phyloP scores from a whole-genome alignment of 2,329 filamentous ascomycete genomes.

The Didymella pinodella region DNA sequence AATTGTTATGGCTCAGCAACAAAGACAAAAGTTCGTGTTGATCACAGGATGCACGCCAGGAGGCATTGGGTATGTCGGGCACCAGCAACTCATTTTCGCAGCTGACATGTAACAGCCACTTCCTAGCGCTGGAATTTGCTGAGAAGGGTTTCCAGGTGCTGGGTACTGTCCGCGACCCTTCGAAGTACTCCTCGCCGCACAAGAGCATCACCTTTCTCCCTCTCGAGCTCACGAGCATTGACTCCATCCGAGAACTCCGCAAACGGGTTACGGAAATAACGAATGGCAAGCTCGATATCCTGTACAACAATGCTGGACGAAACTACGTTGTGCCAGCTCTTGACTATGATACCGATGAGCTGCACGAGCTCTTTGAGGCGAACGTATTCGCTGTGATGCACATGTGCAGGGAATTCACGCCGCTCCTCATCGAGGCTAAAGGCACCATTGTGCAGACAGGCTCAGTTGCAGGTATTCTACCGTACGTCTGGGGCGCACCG shows the following conservation, averaged over 20 bases:
- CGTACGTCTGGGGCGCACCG: conserved; percentile 45
- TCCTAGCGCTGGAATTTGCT: conserved; percentile 65
- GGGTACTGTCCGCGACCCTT: conserved; percentile 63
- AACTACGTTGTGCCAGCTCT: conserved; percentile 67
- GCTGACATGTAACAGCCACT: conserved; percentile 47
- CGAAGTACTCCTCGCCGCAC: conserved; percentile 58
- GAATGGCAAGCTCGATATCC: conserved; percentile 60
- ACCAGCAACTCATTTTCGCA: not conserved
- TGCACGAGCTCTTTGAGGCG: conserved; percentile 43
- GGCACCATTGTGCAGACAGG: conserved; percentile 58
- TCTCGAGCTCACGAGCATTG: conserved; percentile 61
- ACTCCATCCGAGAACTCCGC: conserved; percentile 59
- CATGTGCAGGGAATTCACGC: conserved; percentile 65
- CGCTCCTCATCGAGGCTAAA: conserved; percentile 59
- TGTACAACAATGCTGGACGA: conserved; percentile 66
- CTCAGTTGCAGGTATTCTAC: conserved; percentile 53
- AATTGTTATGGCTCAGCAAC: conserved; percentile 25
- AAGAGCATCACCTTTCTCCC: conserved; percentile 63
- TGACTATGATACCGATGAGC: conserved; percentile 56
- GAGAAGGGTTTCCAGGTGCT: conserved; percentile 62
- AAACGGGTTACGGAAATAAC: conserved; percentile 58
- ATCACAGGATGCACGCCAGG: conserved; percentile 60
- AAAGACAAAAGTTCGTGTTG: conserved; percentile 42
- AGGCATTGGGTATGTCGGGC: conserved; percentile 58
- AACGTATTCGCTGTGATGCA: conserved; percentile 67